Conservation (phyloP, 495 filamentous ascomycete genomes). For the Articulospora tetracladia region DNA sequence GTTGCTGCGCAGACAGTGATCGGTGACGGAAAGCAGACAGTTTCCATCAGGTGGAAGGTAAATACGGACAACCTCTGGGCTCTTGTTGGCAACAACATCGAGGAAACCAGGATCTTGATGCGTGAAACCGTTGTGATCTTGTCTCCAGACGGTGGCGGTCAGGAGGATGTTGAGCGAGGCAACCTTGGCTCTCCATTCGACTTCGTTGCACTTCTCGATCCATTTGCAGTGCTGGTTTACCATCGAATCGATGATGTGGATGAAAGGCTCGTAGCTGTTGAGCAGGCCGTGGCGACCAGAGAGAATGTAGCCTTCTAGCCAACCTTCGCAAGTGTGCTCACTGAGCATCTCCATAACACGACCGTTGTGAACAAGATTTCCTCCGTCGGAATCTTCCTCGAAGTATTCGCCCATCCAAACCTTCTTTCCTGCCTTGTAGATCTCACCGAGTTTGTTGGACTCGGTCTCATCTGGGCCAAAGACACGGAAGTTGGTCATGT, state of each 20-base stretch:
- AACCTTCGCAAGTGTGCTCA: conserved; percentile 73
- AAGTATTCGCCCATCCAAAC: conserved; percentile 75
- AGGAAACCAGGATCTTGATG: conserved; percentile 77
- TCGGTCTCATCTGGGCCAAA: conserved; percentile 76
- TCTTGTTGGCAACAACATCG: conserved; percentile 71
- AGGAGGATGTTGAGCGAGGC: conserved; percentile 71
- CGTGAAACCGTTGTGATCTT: conserved; percentile 78
- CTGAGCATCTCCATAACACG: conserved; percentile 76
- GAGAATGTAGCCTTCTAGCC: conserved; percentile 72
- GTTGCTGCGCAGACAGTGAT: conserved; percentile 63
- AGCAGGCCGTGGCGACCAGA: conserved; percentile 67
- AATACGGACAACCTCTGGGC: conserved; percentile 69
- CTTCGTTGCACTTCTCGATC: conserved; percentile 71
- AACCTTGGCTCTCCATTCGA: conserved; percentile 64
- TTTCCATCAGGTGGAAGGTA: conserved; percentile 75
- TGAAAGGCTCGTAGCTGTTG: conserved; percentile 76
- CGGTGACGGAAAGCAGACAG: conserved; percentile 61
- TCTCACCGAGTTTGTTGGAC: conserved; percentile 65
- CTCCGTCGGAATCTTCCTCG: conserved; percentile 64
- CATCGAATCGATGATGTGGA: conserved; percentile 77
- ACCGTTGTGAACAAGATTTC: conserved; percentile 59
- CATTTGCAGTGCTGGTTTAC: conserved; percentile 80
- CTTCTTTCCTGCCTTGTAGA: conserved; percentile 69
- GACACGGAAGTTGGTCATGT: conserved; percentile 61
- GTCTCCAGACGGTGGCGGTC: conserved; percentile 71